Percentiles rank a stretch among this genome's conserved stretches.
These are phyloP conservation scores for Mortierella alpina DNA, from an alignment of 192 early-diverging fungal species.

Conservation along the genomic window DNA sequence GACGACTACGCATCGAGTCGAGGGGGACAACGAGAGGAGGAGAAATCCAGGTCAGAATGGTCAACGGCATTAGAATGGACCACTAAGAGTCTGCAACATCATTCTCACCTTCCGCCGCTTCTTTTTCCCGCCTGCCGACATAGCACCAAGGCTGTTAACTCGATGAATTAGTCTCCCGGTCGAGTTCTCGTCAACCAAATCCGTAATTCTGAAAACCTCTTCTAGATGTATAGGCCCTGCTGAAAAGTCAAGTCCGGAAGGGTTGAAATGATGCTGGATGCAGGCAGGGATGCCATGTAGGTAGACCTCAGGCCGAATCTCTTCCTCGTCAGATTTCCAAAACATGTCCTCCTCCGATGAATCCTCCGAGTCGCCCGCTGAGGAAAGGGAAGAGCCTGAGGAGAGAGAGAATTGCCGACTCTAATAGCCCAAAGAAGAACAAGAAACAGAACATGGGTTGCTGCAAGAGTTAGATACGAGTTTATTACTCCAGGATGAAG, in stretches of 20 bases:
- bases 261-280: slow-evolving; percentile 52
- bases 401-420: slow-evolving; percentile 51
- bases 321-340: slow-evolving; percentile 52
- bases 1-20: too few species aligned
- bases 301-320: slow-evolving; percentile 30
- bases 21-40: too few species aligned
- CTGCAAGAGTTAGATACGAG: slow-evolving; percentile 5
- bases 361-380: slow-evolving; percentile 50
- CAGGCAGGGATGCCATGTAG: slow-evolving; percentile 50
- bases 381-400: slow-evolving; percentile 48
- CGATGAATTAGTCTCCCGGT: slow-evolving; percentile 39
- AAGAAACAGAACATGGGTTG: background rate
- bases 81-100: background rate
- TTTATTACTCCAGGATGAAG: slow-evolving; percentile 22
- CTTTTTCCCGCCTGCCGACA: slow-evolving; percentile 43
- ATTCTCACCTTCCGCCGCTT: slow-evolving; percentile 35
- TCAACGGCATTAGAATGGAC: background rate
- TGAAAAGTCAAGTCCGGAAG: slow-evolving; percentile 48
- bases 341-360: slow-evolving; percentile 34
- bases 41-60: background rate
- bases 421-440: slow-evolving; percentile 13
- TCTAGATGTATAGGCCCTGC: slow-evolving; percentile 49
- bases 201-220: slow-evolving; percentile 44
- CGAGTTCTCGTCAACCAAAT: slow-evolving; percentile 43
- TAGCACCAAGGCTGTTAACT: slow-evolving; percentile 23